Conservation (phyloP, 2,329 filamentous ascomycete species). For the Daldinia eschscholtzii region DNA sequence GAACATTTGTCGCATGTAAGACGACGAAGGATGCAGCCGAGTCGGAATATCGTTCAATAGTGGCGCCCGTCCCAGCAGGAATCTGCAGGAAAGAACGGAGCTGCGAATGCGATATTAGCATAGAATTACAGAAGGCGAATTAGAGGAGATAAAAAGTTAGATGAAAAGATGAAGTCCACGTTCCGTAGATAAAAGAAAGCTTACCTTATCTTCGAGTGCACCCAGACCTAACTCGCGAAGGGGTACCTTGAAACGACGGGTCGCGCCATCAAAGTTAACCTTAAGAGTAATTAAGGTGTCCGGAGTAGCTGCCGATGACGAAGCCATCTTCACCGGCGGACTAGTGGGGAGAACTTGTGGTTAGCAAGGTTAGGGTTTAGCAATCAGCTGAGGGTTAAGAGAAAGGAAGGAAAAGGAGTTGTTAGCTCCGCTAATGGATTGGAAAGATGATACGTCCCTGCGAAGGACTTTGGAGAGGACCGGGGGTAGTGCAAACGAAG, state of each 20-base stretch:
- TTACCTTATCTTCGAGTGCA: constrained; percentile 85
- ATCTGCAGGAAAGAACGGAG: constrained; percentile 78
- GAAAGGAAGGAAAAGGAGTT: background rate
- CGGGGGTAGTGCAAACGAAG: constrained; percentile 16
- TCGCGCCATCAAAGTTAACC: constrained; percentile 79
- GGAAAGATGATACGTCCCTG: constrained; percentile 8
- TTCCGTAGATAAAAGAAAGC: constrained; percentile 48
- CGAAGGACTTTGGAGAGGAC: constrained; percentile 17
- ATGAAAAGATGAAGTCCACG: background rate
- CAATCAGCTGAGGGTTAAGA: background rate
- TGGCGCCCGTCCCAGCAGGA: constrained; percentile 69
- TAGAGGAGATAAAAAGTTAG: background rate
- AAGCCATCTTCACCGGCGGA: constrained; percentile 52
- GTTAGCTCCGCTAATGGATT: constrained; percentile 1
- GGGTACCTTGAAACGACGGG: constrained; percentile 88
- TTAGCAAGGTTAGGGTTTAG: constrained; percentile 17
- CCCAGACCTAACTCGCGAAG: constrained; percentile 83
- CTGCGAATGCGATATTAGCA: constrained; percentile 57
- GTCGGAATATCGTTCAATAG: constrained; percentile 95
- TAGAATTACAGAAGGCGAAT: background rate
- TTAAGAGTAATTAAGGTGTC: constrained; percentile 89
- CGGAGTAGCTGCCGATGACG: constrained; percentile 56
- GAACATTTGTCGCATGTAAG: constrained; percentile 80
- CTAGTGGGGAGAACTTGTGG: constrained; percentile 15
- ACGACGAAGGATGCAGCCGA: constrained; percentile 84